Evolutionary conservation across 2,329 filamentous ascomycete species (phyloP).

Genomic region (Penicillium janthinellum): DNA sequence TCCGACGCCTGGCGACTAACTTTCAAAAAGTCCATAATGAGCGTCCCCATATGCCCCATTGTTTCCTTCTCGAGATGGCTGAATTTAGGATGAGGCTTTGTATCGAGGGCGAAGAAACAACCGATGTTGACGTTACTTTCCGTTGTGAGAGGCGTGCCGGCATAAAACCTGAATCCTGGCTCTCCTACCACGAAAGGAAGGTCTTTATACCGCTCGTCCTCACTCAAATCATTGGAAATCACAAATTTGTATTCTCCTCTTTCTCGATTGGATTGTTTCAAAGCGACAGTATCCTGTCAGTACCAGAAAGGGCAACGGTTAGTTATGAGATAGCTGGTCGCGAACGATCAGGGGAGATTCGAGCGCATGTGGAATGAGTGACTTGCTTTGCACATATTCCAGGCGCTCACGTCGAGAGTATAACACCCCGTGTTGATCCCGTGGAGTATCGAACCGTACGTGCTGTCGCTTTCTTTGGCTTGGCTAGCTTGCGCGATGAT

Average conservation of each 20-base stretch:
- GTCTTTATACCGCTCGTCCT: constrained; percentile 38
- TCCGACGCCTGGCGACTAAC: constrained; percentile 15
- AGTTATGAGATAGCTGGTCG: background rate
- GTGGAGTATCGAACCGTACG: background rate
- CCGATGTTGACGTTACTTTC: constrained; percentile 49
- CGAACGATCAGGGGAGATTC: background rate
- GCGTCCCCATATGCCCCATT: constrained; percentile 11
- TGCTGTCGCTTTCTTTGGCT: background rate
- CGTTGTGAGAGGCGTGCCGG: constrained; percentile 62
- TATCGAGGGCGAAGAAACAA: constrained; percentile 15
- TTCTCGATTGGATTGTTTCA: background rate
- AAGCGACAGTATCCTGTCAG: background rate
- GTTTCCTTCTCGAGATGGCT: constrained; percentile 10
- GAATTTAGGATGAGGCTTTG: constrained; percentile 4
- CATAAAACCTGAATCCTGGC: constrained; percentile 51
- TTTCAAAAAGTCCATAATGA: constrained; percentile 19
- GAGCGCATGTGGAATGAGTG: background rate
- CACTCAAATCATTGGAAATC: constrained; percentile 38
- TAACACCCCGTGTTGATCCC: constrained; percentile 1
- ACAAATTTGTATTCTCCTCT: constrained; percentile 9
- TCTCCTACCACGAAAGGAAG: constrained; percentile 34
- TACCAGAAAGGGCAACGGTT: background rate
- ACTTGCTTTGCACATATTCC: constrained; percentile 18
- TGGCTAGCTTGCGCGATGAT: constrained; percentile 21
- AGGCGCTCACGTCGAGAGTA: constrained; percentile 11